Conservation (phyloP, 495 filamentous ascomycete species). For the Aspergillus sclerotioniger region DNA sequence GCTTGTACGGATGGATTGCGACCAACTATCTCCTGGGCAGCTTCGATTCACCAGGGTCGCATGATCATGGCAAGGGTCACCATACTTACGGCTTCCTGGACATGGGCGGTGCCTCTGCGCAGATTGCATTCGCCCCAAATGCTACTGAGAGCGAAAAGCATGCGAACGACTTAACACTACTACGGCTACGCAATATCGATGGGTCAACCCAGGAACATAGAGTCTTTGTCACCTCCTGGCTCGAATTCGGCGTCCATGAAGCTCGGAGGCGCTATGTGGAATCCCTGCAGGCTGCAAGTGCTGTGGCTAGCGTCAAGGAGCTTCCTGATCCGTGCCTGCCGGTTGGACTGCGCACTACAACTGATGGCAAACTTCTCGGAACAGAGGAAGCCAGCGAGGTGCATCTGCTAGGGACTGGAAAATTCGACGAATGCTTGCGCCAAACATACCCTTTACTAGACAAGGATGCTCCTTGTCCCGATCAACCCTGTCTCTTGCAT, state of each 20-base stretch:
- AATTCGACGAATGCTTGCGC: conserved; percentile 80
- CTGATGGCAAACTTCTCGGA: conserved; percentile 54
- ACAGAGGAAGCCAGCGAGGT: conserved; percentile 26
- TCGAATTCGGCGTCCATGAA: conserved; percentile 93
- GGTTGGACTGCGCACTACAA: conserved; percentile 61
- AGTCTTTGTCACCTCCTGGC: conserved; percentile 94
- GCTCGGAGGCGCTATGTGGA: conserved; percentile 80
- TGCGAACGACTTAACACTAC: conserved; percentile 79
- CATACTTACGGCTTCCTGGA: conserved; percentile 97
- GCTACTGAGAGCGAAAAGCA: conserved; percentile 86
- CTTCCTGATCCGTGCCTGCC: conserved; percentile 92
- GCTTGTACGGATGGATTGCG: conserved; percentile 97
- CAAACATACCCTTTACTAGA: conserved; percentile 83
- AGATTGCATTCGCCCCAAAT: conserved; percentile 97
- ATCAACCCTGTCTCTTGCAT: conserved; percentile 83
- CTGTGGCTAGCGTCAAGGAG: conserved; percentile 54
- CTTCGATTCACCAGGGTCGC: conserved; percentile 75
- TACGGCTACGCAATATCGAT: conserved; percentile 79
- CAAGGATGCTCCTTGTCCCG: conserved; percentile 80
- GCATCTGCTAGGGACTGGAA: conserved; percentile 74
- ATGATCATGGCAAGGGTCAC: conserved; percentile 80
- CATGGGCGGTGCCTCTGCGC: conserved; percentile 96
- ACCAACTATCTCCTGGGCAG: conserved; percentile 97
- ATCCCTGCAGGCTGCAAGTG: conserved; percentile 59
- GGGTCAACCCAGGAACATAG: conserved; percentile 74